Percentiles rank a stretch among this genome's conserved stretches.
These are phyloP conservation scores for Avena atlantica DNA, from an alignment of 176 grass and related monocot species.

Conservation along the genomic window DNA sequence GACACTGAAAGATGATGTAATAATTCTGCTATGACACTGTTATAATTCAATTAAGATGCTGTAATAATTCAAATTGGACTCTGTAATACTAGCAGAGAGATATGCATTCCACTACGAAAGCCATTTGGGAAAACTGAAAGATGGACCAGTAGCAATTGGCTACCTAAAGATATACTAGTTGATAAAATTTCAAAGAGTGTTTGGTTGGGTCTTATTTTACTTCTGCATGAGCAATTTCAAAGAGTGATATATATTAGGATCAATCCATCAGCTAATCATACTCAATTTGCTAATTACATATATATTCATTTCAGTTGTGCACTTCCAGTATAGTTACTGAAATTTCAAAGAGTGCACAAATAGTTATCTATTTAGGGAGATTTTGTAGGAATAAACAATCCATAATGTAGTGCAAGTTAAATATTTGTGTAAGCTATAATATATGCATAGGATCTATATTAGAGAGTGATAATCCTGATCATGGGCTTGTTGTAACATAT, in stretches of 20 bases:
- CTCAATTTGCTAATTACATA: not conserved
- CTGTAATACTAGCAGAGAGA: no score
- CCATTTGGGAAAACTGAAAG: no score
- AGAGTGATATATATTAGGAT: not conserved
- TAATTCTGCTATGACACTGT: no score
- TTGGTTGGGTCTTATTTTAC: no score
- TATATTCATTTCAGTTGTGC: not conserved
- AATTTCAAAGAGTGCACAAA: not conserved
- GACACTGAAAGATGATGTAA: no score
- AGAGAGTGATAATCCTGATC: conserved; percentile 6
- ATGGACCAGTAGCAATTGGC: no score
- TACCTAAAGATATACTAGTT: no score
- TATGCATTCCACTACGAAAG: no score
- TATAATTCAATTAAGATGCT: no score
- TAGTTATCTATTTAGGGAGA: not conserved
- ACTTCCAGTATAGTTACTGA: not conserved
- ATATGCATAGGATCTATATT: not conserved
- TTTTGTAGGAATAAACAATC: not conserved
- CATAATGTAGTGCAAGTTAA: not conserved
- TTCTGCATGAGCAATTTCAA: no score
- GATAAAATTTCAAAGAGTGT: no score
- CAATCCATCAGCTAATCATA: not conserved
- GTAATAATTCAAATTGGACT: no score
- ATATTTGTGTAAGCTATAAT: not conserved
- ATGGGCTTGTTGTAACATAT: not conserved